Base-by-base conservation (phyloP, 768 basidiomycete genomes). In the Lyophyllum atratum region DNA sequence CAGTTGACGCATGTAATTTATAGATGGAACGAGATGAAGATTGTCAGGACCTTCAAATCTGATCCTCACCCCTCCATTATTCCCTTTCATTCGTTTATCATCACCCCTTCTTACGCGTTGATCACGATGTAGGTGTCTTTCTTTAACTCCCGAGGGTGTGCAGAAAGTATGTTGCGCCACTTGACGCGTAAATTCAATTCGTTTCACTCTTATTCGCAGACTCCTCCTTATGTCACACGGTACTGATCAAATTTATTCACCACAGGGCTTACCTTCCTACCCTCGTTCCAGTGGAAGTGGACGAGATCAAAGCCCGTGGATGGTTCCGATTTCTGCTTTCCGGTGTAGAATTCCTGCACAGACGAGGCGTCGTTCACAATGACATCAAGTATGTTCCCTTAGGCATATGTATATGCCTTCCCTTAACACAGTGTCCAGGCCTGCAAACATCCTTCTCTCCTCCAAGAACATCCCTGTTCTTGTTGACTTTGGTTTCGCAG, bases 1-100 rank as follows among this genome's bases (percentile, higher is more conserved):
- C 57, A 37, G 3, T 37, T 64, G 43, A 63, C 40, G 25, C 22
- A 15, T 22, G 24, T 19, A 58, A n/a, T 7, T 14, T 58, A 17
- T 22, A 93, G 92, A 76, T 94, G 95, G 95, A 95, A 95, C 68
- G 95, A 98, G 77, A 95, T 95, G 94, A 96, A 96, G 81, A 90
- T 95, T 64, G 86, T 98, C 57, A 82, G 91, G 63, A 78, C 86
- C 11, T 85, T 98, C 71, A 90, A 90, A 75, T 74, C 85, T 44
- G 89, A 93, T 64, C 85, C 88, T 9, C 96, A 98, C 68, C 95
- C 94, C 0, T 91, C 92, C 59, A 89, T 98, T 72, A 90, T 98
- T 59, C 85, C 86, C 11, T 98, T 98, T 73, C 88, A 95, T 66
- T 89, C 91, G 3, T 98, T 98, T 79, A 89, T 96, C 68, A 92